Evolutionary conservation across 805 yeast species (phyloP), one percentile per base, ranked within the genome.

Genomic region (Yamadazyma laniorum): DNA sequence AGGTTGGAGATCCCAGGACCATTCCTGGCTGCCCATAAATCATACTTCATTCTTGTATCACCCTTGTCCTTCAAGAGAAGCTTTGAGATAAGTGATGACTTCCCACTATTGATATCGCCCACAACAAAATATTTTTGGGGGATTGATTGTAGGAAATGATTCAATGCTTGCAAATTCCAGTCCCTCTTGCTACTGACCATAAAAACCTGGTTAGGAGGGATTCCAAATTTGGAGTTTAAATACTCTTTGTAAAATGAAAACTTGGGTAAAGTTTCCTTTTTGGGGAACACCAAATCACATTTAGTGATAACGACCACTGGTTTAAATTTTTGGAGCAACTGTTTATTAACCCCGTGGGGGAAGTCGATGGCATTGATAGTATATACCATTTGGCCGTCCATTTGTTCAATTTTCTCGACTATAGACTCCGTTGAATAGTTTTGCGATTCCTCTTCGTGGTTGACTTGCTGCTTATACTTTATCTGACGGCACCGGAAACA

Each of bases 101-200:
- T 85, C 1, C 95, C 95, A 11, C 76, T 70, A 51, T 85, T 85
- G 8, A 82, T 78, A 42, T 70, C 71, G 1, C 95, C 95, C 15
- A 84, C 61, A 21, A 85, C 56, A 50, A 75, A 80, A 33, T 43
- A 46, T 2, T n/a, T 33, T 5, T 25, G 31, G 6, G 74, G 55
- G 22, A 62, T 59, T 25, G 54, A 51, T 4, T 67, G 65, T 6
- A 82, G 50, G 5, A 49, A 49, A 1, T 58, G 48, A 6, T 67
- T 45, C 2, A 83, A 50, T 1, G 53, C 48, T 1, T 61, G 50
- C 2, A 75, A 50, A 22, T 74, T 70, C 89, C 89, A 82, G 18
- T 67, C 65, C 6, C 61, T 59, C 23, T 59, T 62, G 0, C 81
- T 79, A 39, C 85, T 77, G 1, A 70, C 73, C 3, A 77, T 49